Evolutionary conservation across 495 filamentous ascomycete species (phyloP).

Genomic region (Tuber borchii): DNA sequence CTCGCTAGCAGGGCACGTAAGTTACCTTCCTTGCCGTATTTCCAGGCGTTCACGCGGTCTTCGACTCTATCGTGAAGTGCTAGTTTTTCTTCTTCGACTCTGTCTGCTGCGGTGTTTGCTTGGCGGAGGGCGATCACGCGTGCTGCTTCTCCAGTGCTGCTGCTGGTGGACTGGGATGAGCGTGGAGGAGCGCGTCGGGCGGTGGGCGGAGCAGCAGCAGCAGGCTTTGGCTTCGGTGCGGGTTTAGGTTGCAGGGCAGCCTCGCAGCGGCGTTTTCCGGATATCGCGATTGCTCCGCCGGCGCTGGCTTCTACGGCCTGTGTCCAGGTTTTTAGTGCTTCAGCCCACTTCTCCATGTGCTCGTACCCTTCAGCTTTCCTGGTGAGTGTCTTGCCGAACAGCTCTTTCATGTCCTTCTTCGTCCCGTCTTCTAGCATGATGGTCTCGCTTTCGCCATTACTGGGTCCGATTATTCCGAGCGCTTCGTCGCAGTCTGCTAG

Average conservation of each 20-base stretch:
- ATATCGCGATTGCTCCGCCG: slow-evolving; percentile 72
- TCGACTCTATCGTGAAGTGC: slow-evolving; percentile 79
- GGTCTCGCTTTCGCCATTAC: slow-evolving; percentile 67
- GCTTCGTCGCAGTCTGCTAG: slow-evolving; percentile 76
- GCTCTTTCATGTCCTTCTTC: slow-evolving; percentile 80
- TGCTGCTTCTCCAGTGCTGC: slow-evolving; percentile 44
- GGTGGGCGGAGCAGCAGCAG: slow-evolving; percentile 48
- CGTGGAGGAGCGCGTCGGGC: slow-evolving; percentile 42
- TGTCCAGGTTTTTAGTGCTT: slow-evolving; percentile 74
- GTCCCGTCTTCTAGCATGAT: slow-evolving; percentile 52
- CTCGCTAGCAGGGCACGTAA: slow-evolving; percentile 80
- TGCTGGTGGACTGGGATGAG: slow-evolving; percentile 29
- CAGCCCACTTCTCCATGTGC: slow-evolving; percentile 87
- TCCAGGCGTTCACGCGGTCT: slow-evolving; percentile 68
- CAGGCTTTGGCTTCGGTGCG: slow-evolving; percentile 42
- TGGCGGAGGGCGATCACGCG: slow-evolving; percentile 58
- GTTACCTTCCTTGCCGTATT: slow-evolving; percentile 84
- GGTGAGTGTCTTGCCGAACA: slow-evolving; percentile 84
- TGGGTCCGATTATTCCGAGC: slow-evolving; percentile 70
- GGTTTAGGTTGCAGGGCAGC: slow-evolving; percentile 64
- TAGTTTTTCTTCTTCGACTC: slow-evolving; percentile 84
- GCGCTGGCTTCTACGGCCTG: slow-evolving; percentile 74
- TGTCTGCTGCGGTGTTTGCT: slow-evolving; percentile 75
- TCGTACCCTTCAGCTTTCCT: slow-evolving; percentile 94
- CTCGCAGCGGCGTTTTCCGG: slow-evolving; percentile 84